Percentiles rank a stretch among this genome's conserved stretches.
Evolutionary conservation across 768 basidiomycete species (phyloP).

Genomic region (Sporobolomyces pararoseus): DNA sequence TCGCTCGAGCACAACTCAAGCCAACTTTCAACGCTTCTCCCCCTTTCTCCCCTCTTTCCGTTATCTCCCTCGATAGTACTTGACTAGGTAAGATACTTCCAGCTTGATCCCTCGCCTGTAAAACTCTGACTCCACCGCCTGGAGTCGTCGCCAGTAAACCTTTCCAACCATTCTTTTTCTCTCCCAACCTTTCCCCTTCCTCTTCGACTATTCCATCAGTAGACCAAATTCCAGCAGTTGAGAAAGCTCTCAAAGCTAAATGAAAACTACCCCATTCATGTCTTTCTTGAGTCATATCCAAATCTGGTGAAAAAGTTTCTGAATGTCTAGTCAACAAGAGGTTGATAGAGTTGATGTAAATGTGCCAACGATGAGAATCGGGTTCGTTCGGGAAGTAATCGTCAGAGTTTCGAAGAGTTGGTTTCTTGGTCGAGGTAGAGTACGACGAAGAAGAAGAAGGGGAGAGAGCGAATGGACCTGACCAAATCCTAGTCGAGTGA

Average conservation of each 20-base stretch:
- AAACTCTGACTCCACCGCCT: background rate
- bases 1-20: background rate
- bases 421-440: background rate
- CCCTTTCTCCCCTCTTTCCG: background rate
- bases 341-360: constrained; percentile 33
- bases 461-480: constrained; percentile 14
- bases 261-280: constrained; percentile 33
- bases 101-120: background rate
- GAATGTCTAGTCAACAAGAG: constrained; percentile 22
- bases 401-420: constrained; percentile 36
- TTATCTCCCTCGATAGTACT: background rate
- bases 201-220: constrained; percentile 32
- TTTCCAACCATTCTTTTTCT: background rate
- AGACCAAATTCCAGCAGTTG: constrained; percentile 27
- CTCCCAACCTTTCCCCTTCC: background rate
- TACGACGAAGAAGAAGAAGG: background rate
- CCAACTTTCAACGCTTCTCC: constrained; percentile 31
- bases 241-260: constrained; percentile 40
- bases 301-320: constrained; percentile 24
- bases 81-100: constrained; percentile 5
- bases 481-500: constrained; percentile 30
- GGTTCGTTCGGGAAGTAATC: constrained; percentile 41
- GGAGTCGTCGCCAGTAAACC: constrained; percentile 2
- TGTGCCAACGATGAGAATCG: constrained; percentile 42
- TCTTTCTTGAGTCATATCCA: constrained; percentile 41